Percentiles rank a stretch among this genome's conserved stretches.
These are phyloP conservation scores for Boletus edulis DNA, from an alignment of 768 basidiomycete species.

Conservation along the genomic window DNA sequence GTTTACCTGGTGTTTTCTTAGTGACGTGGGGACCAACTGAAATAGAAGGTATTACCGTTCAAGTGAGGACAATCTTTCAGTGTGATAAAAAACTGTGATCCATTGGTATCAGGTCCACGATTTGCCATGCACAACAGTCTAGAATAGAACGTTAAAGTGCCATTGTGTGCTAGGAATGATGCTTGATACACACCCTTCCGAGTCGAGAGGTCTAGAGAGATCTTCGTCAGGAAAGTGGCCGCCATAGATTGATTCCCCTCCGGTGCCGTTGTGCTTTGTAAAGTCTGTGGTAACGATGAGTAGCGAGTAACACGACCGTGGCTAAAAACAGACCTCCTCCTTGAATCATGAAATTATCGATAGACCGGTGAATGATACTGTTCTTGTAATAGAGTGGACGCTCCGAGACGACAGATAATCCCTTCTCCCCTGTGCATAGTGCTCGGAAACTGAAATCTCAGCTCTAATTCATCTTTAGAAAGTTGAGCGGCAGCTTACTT, in stretches of 20 bases:
- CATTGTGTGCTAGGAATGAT: neutral
- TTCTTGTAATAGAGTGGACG: slow-evolving; percentile 82
- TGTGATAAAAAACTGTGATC: slow-evolving; percentile 86
- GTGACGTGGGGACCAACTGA: neutral
- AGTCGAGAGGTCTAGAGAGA: slow-evolving; percentile 57
- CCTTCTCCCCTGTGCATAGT: slow-evolving; percentile 84
- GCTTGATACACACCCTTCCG: slow-evolving; percentile 48
- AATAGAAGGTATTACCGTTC: slow-evolving; percentile 46
- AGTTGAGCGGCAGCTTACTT: slow-evolving; percentile 51
- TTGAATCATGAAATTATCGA: slow-evolving; percentile 78
- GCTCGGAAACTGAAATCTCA: slow-evolving; percentile 65
- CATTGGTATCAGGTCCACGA: slow-evolving; percentile 78
- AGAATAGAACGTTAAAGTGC: neutral
- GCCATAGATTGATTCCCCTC: slow-evolving; percentile 83
- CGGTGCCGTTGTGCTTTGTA: slow-evolving; percentile 74
- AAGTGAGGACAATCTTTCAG: slow-evolving; percentile 72
- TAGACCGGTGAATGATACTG: slow-evolving; percentile 74
- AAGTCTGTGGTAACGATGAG: slow-evolving; percentile 50
- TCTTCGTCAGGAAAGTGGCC: slow-evolving; percentile 77
- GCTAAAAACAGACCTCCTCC: slow-evolving; percentile 55
- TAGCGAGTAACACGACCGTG: neutral
- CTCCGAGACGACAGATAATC: slow-evolving; percentile 60
- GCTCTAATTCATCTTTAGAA: neutral
- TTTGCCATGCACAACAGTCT: slow-evolving; percentile 91
- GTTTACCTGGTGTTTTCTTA: slow-evolving; percentile 44